Conservation (phyloP, 257 asterid species). For the Gardenia jasminoides region DNA sequence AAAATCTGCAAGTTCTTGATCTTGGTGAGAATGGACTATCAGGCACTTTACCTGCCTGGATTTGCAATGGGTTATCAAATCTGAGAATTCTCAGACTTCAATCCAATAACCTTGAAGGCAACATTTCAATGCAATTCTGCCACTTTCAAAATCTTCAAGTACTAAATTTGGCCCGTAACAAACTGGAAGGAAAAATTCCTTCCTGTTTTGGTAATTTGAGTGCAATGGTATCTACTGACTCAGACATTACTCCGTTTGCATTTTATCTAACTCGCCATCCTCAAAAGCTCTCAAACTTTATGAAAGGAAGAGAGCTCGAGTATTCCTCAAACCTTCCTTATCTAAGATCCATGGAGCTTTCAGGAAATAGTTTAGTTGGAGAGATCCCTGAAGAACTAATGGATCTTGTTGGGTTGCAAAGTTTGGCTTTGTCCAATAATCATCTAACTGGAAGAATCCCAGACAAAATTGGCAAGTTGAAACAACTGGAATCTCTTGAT, state of each 20-base stretch:
- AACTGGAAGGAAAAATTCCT: conserved; percentile 22
- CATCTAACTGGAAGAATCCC: conserved; percentile 34
- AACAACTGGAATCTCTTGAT: conserved; percentile 35
- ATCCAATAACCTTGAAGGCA: conserved; percentile 24
- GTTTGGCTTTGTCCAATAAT: conserved; percentile 28
- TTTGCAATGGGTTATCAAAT: conserved; percentile 16
- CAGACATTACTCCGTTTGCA: too few species aligned
- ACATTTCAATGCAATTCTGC: conserved; percentile 26
- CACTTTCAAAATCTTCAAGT: conserved; percentile 22
- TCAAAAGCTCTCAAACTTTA: background rate
- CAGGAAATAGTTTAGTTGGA: conserved; percentile 11
- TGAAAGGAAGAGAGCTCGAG: conserved; percentile 18
- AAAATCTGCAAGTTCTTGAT: conserved; percentile 5
- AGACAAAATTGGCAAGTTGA: conserved; percentile 21
- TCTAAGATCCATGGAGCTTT: conserved; percentile 14
- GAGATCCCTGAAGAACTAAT: conserved; percentile 19
- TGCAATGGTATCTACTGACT: conserved; percentile 15
- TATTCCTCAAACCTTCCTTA: conserved; percentile 8
- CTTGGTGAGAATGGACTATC: conserved; percentile 1
- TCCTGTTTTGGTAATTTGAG: conserved; percentile 23
- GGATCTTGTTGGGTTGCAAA: conserved; percentile 17
- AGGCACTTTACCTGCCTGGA: conserved; percentile 27
- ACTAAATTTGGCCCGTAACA: conserved; percentile 27
- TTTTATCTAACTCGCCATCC: background rate
- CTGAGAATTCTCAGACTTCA: conserved; percentile 27